Evolutionary conservation across 1,284 basidiomycete genomes (phyloP).

Genomic region (Tilletiopsis washingtonensis): DNA sequence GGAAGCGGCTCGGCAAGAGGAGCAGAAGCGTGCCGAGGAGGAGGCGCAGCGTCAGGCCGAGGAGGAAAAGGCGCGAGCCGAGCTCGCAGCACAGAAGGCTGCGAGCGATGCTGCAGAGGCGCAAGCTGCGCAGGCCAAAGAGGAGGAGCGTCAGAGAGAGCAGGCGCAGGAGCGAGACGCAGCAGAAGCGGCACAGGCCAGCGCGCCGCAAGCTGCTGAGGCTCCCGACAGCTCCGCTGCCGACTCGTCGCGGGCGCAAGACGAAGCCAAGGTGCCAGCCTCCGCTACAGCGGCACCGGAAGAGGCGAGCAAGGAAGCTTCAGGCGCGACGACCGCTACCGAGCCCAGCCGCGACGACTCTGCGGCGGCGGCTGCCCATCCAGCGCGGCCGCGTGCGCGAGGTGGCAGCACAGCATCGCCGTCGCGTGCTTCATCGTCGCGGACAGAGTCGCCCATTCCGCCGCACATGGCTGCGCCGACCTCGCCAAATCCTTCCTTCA

Average conservation of each 20-base stretch:
- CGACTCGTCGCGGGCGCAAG: too few species aligned
- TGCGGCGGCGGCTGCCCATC: too few species aligned
- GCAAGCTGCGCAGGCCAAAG: neutral
- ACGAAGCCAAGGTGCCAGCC: neutral
- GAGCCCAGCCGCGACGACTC: too few species aligned
- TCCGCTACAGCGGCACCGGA: neutral
- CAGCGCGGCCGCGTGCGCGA: too few species aligned
- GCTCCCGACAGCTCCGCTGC: too few species aligned
- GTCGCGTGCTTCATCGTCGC: neutral
- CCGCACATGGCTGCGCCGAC: too few species aligned
- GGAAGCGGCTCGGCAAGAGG: slow-evolving; percentile 13
- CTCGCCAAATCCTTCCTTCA: slow-evolving; percentile 17
- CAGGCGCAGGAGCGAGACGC: neutral
- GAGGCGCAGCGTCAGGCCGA: neutral
- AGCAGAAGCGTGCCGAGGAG: slow-evolving; percentile 7
- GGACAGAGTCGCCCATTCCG: too few species aligned
- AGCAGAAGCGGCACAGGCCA: neutral
- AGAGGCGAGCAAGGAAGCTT: neutral
- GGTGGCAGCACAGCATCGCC: neutral
- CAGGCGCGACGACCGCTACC: neutral
- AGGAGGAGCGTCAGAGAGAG: neutral
- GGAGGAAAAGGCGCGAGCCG: slow-evolving; percentile 2
- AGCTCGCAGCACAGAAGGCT: neutral
- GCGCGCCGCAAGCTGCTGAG: neutral
- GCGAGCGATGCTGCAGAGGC: too few species aligned